Percentiles rank a stretch among this genome's conserved stretches.
These are phyloP conservation scores for Pseudogymnoascus pannorum DNA, from an alignment of 2,329 filamentous ascomycete genomes.

Conservation along the genomic window DNA sequence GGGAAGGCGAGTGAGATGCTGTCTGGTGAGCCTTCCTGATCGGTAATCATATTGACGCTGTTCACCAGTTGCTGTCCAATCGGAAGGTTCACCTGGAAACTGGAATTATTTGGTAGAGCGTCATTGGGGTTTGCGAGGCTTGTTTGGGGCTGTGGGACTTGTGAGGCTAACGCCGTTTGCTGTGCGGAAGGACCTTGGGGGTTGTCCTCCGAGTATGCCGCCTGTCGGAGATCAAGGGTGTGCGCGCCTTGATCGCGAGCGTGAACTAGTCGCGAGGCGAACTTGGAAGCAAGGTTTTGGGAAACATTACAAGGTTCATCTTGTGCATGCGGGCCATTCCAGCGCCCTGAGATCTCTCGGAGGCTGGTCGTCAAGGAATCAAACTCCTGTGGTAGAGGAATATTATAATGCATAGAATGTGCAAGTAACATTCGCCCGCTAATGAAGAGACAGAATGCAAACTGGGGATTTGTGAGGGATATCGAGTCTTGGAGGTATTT, in stretches of 20 bases:
- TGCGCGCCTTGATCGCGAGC: constrained; percentile 24
- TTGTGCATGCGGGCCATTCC: constrained; percentile 26
- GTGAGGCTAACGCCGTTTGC: neutral
- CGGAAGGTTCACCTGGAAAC: neutral
- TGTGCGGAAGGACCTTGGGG: neutral
- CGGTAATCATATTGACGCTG: neutral
- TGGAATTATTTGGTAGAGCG: neutral
- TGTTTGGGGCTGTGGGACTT: neutral
- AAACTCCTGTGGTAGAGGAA: constrained; percentile 26
- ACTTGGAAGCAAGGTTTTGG: constrained; percentile 31
- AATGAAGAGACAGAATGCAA: constrained; percentile 26
- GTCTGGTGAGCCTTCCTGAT: constrained; percentile 21
- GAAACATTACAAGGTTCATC: neutral
- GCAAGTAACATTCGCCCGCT: constrained; percentile 29
- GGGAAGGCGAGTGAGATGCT: constrained; percentile 31
- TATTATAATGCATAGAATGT: constrained; percentile 29
- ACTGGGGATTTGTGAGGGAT: constrained; percentile 29
- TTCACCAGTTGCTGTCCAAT: neutral
- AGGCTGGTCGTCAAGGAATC: constrained; percentile 30
- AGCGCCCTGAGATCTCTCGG: constrained; percentile 32
- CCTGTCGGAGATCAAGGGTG: constrained; percentile 29
- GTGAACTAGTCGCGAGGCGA: constrained; percentile 27
- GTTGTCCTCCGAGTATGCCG: constrained; percentile 29
- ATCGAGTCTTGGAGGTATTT: constrained; percentile 22
- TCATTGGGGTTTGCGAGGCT: neutral